A percentile compares a stretch with the other conserved stretches of the same genome.
These are phyloP conservation scores for Rhipidocladum racemiflorum DNA, from an alignment of 176 grass and related monocot species.

Conservation along the genomic window DNA sequence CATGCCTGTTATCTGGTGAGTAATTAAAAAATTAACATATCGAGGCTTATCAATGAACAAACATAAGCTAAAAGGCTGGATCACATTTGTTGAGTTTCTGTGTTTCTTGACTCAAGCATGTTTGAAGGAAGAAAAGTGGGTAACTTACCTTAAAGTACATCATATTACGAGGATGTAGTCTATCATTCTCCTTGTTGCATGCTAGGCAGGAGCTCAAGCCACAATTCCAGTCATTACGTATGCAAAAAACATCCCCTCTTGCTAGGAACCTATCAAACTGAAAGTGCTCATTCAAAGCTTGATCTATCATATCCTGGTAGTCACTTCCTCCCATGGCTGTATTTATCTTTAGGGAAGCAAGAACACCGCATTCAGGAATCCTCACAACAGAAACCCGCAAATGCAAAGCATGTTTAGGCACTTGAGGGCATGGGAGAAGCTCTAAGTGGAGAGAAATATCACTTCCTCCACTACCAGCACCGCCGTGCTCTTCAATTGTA, in stretches of 20 bases:
- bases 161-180: constrained; percentile 41
- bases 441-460: constrained; percentile 56
- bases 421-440: constrained; percentile 61
- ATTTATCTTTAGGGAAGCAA: constrained; percentile 80
- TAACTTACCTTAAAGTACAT: constrained; percentile 69
- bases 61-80: constrained; percentile 2
- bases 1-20: constrained; percentile 70
- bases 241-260: constrained; percentile 78
- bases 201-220: constrained; percentile 49
- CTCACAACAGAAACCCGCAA: constrained; percentile 82
- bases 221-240: constrained; percentile 73
- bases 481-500: constrained; percentile 6
- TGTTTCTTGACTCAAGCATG: not conserved
- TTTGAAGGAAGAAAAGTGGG: not conserved
- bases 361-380: constrained; percentile 80
- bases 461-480: constrained; percentile 8
- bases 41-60: not conserved
- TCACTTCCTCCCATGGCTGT: constrained; percentile 53
- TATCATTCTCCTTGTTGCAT: constrained; percentile 53
- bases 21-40: constrained; percentile 31
- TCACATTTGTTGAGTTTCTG: not conserved
- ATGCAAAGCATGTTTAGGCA: constrained; percentile 79
- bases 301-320: constrained; percentile 83
- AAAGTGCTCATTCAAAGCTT: constrained; percentile 68
- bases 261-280: constrained; percentile 79